These are phyloP conservation scores for Alternaria consortialis DNA, from an alignment of 2,329 filamentous ascomycete genomes.

Conservation along the genomic window DNA sequence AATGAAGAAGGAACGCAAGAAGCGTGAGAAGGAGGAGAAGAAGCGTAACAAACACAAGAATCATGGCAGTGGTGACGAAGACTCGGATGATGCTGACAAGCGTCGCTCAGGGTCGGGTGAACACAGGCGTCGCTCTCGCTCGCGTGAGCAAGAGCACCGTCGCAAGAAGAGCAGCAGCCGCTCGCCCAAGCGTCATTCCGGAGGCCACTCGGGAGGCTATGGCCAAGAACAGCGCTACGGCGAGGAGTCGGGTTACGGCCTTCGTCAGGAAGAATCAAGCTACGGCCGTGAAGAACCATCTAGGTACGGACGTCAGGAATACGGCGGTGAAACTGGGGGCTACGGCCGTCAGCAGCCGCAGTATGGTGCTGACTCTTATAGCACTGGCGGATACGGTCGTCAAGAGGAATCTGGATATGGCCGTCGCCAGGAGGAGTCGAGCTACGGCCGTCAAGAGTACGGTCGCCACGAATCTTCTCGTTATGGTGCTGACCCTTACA, in stretches of 20 bases:
- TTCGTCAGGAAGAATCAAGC: slow-evolving; percentile 18
- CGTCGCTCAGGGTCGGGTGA: slow-evolving; percentile 31
- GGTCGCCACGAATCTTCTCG: background rate
- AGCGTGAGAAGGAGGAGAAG: slow-evolving; percentile 34
- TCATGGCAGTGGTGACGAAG: slow-evolving; percentile 21
- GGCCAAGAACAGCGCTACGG: slow-evolving; percentile 38
- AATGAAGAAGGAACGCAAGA: slow-evolving; percentile 31
- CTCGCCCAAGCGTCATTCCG: slow-evolving; percentile 35
- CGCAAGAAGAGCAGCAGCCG: slow-evolving; percentile 32
- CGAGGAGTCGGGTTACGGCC: slow-evolving; percentile 23
- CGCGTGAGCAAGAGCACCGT: slow-evolving; percentile 26
- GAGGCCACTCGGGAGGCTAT: slow-evolving; percentile 30
- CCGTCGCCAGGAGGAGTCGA: slow-evolving; percentile 7
- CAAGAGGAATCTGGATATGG: slow-evolving; percentile 15
- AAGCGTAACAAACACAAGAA: slow-evolving; percentile 25
- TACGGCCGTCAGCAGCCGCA: slow-evolving; percentile 14
- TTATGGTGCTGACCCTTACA: slow-evolving; percentile 14
- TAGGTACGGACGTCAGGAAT: background rate
- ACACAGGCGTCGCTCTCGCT: slow-evolving; percentile 22
- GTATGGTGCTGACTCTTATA: slow-evolving; percentile 10
- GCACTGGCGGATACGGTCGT: slow-evolving; percentile 16
- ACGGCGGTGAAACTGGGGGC: slow-evolving; percentile 9
- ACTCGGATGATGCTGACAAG: slow-evolving; percentile 30
- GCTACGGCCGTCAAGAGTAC: slow-evolving; percentile 7
- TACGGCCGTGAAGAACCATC: slow-evolving; percentile 4